Percentiles rank a stretch among this genome's conserved stretches.
phyloP scores from a whole-genome alignment of 2,329 filamentous ascomycete species.

The Fusarium sterilihyphosum region DNA sequence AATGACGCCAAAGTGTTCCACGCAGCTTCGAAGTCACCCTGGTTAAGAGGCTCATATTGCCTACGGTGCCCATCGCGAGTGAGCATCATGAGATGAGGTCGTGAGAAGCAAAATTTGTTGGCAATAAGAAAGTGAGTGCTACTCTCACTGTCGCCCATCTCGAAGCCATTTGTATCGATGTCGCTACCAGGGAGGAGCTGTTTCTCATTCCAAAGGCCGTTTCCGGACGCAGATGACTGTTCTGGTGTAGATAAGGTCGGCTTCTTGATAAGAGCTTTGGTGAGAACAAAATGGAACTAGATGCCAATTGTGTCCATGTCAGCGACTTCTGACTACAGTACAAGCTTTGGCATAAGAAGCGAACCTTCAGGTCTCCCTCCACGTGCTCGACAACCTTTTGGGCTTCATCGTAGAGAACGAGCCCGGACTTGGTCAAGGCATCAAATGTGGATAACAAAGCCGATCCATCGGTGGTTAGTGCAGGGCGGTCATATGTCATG shows the following conservation, averaged over 20 bases:
- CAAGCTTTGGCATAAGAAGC: neutral
- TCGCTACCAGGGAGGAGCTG: neutral
- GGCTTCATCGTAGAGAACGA: neutral
- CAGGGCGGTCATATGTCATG: neutral
- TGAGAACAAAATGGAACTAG: slow-evolving; percentile 2
- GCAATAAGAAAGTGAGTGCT: neutral
- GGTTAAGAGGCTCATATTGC: neutral
- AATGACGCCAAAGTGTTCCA: neutral
- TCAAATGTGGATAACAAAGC: neutral
- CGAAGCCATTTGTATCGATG: neutral
- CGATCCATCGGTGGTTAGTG: neutral
- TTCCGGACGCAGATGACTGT: neutral
- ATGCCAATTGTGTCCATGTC: neutral
- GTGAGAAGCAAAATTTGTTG: slow-evolving; percentile 4
- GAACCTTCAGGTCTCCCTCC: neutral
- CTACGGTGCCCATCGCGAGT: neutral
- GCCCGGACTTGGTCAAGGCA: neutral
- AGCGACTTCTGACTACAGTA: neutral
- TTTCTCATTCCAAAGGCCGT: too few relatives aligned
- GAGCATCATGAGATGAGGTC: slow-evolving; percentile 6
- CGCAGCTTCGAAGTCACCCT: neutral
- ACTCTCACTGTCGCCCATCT: neutral
- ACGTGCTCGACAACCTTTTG: neutral
- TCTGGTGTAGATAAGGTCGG: neutral
- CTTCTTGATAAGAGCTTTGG: slow-evolving; percentile 1